Evolutionary conservation across 2,329 filamentous ascomycete genomes (phyloP).

Genomic region (Aspergillus tubingensis): DNA sequence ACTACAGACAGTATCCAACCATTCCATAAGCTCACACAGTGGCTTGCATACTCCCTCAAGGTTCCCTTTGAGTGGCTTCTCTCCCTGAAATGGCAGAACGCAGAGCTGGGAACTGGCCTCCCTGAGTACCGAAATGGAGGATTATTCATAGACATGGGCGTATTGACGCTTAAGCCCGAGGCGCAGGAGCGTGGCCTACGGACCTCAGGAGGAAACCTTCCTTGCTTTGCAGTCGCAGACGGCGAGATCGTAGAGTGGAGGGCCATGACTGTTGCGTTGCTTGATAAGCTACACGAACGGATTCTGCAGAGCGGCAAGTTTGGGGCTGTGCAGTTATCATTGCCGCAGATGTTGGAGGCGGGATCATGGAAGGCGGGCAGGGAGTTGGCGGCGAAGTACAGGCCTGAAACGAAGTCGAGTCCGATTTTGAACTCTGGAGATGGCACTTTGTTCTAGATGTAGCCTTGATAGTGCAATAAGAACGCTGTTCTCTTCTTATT

Average conservation of each 20-base stretch:
- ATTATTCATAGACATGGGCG: constrained; percentile 63
- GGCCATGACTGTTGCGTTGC: constrained; percentile 62
- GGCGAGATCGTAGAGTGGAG: constrained; percentile 68
- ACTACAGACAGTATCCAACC: constrained; percentile 45
- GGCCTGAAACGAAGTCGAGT: constrained; percentile 38
- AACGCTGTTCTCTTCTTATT: too few species aligned
- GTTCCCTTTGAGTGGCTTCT: constrained; percentile 62
- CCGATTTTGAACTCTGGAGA: constrained; percentile 44
- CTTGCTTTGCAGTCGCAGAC: constrained; percentile 59
- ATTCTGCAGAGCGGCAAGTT: constrained; percentile 47
- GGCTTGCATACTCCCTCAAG: constrained; percentile 73
- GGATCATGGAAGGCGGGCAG: constrained; percentile 55
- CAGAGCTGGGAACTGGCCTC: constrained; percentile 63
- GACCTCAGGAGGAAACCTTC: constrained; percentile 43
- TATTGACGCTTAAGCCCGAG: constrained; percentile 54
- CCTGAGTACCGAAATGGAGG: constrained; percentile 74
- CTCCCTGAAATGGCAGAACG: constrained; percentile 54
- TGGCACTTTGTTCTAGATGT: constrained; percentile 41
- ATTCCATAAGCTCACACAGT: constrained; percentile 68
- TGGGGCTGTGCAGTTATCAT: constrained; percentile 42
- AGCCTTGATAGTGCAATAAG: too few species aligned
- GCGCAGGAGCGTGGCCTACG: constrained; percentile 48
- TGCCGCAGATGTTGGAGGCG: constrained; percentile 57
- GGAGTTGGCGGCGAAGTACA: constrained; percentile 37
- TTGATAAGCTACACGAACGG: constrained; percentile 57